Conservation (phyloP, 2,329 filamentous ascomycete genomes). For the Fusarium chaquense region DNA sequence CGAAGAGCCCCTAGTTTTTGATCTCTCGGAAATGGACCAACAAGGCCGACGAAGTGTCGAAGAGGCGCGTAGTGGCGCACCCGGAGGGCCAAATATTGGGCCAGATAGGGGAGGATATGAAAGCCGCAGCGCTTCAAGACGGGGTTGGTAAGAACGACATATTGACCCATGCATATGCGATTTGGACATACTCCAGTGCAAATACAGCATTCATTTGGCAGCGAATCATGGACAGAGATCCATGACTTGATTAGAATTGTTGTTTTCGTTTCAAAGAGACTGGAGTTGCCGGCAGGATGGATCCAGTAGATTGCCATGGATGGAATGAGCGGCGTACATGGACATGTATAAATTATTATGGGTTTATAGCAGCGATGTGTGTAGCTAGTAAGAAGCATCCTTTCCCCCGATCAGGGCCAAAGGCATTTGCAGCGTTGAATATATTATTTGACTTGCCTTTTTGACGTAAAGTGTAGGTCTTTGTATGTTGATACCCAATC, state of each 20-base stretch:
- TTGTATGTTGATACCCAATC: slow-evolving; percentile 8
- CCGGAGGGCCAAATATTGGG: slow-evolving; percentile 49
- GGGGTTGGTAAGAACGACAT: slow-evolving; percentile 52
- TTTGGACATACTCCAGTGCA: slow-evolving; percentile 15
- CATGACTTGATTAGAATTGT: slow-evolving; percentile 17
- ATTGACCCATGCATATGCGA: slow-evolving; percentile 13
- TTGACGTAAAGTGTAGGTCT: background rate
- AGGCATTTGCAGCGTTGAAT: background rate
- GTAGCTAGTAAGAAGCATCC: slow-evolving; percentile 7
- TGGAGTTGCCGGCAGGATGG: slow-evolving; percentile 34
- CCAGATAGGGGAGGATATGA: slow-evolving; percentile 57
- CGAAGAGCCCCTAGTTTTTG: slow-evolving; percentile 78
- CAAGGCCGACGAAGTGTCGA: slow-evolving; percentile 70
- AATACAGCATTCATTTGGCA: slow-evolving; percentile 16
- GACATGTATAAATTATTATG: slow-evolving; percentile 27
- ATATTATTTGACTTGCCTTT: background rate
- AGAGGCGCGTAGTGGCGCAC: slow-evolving; percentile 59
- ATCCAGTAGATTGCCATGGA: slow-evolving; percentile 25
- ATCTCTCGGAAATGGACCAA: slow-evolving; percentile 77
- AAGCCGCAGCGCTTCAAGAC: slow-evolving; percentile 51
- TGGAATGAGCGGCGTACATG: slow-evolving; percentile 30
- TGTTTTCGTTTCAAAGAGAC: slow-evolving; percentile 27
- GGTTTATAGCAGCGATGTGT: slow-evolving; percentile 6
- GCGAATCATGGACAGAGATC: background rate
- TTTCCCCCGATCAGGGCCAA: background rate